These are phyloP conservation scores for Penicillium occitanis DNA, from an alignment of 2,329 filamentous ascomycete genomes.

Conservation along the genomic window DNA sequence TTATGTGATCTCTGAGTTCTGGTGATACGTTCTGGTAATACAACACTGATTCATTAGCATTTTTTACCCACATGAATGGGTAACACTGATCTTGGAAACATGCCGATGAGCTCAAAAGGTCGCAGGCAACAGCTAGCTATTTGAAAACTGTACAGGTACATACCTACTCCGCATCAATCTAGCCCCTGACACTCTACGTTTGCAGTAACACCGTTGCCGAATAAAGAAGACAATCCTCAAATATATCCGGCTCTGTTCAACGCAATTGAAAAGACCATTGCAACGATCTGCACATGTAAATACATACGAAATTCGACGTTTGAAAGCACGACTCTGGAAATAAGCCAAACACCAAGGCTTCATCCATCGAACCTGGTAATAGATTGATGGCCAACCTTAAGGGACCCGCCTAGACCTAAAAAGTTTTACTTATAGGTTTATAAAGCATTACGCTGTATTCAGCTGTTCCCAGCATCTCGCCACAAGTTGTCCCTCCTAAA, in stretches of 20 bases:
- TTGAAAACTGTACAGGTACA: background rate
- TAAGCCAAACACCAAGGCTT: background rate
- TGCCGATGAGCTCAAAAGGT: background rate
- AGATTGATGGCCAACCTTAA: background rate
- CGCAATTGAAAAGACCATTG: background rate
- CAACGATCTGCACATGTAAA: background rate
- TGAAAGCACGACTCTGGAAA: background rate
- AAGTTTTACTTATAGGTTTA: conserved; percentile 37
- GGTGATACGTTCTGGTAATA: background rate
- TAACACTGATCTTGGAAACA: background rate
- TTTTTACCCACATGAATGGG: background rate
- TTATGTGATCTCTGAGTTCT: background rate
- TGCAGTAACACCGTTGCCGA: background rate
- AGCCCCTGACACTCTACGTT: background rate
- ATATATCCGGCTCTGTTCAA: background rate
- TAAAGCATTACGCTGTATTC: conserved; percentile 60
- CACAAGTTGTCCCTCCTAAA: conserved; percentile 50
- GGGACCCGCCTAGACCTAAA: background rate
- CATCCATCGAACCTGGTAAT: background rate
- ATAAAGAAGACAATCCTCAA: background rate
- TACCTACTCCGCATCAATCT: background rate
- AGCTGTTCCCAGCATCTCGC: conserved; percentile 57
- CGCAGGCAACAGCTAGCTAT: background rate
- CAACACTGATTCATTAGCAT: background rate
- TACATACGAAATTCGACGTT: background rate